Conservation (phyloP, 805 yeast species). For the Kockiozyma suomiensis region DNA sequence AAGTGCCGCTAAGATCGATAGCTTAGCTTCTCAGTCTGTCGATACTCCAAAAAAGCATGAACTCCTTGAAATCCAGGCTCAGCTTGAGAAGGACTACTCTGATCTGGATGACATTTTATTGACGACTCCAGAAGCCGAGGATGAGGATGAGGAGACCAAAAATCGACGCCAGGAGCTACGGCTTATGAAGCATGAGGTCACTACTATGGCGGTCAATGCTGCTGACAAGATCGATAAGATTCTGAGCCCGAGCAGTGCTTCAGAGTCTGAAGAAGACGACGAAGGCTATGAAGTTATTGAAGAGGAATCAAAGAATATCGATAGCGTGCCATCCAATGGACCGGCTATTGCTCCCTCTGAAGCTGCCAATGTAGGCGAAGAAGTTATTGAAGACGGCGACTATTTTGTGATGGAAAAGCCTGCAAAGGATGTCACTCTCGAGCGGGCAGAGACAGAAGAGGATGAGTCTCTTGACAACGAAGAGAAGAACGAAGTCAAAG, state of each 20-base stretch:
- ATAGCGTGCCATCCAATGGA: background rate
- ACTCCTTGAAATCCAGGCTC: slow-evolving; percentile 28
- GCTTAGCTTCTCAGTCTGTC: background rate
- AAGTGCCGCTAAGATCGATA: slow-evolving; percentile 16
- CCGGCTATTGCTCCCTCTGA: background rate
- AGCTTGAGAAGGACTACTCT: slow-evolving; percentile 36
- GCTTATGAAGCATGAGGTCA: slow-evolving; percentile 34
- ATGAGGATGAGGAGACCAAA: slow-evolving; percentile 19
- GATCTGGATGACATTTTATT: slow-evolving; percentile 35
- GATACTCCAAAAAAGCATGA: background rate
- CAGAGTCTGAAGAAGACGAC: slow-evolving; percentile 24
- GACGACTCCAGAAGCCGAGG: slow-evolving; percentile 15
- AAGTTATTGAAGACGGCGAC: slow-evolving; percentile 18
- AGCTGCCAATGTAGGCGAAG: background rate
- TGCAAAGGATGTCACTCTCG: slow-evolving; percentile 5
- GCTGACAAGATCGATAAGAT: slow-evolving; percentile 36
- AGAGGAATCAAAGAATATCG: background rate
- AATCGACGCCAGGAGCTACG: slow-evolving; percentile 27
- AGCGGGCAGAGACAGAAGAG: slow-evolving; percentile 11
- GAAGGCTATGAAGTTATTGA: slow-evolving; percentile 21
- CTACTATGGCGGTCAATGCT: slow-evolving; percentile 38
- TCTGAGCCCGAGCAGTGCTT: slow-evolving; percentile 25
- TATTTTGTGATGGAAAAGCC: slow-evolving; percentile 14
- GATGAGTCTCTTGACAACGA: slow-evolving; percentile 18
- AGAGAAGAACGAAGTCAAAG: slow-evolving; percentile 16